phyloP scores from a whole-genome alignment of 2,329 filamentous ascomycete species.

The Fusarium guadeloupense region DNA sequence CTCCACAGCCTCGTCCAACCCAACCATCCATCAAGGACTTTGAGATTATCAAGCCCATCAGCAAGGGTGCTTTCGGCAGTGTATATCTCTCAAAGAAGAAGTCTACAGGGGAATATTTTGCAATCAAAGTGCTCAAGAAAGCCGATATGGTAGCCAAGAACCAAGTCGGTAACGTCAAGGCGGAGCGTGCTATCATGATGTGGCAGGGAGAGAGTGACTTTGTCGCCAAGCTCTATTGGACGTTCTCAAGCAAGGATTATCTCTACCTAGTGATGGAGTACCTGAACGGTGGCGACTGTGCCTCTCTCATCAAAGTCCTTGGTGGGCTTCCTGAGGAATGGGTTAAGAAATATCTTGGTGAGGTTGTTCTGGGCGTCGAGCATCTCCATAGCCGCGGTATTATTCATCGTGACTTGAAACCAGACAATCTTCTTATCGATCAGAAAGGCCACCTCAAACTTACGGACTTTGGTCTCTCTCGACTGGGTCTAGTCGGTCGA shows the following conservation, averaged over 20 bases:
- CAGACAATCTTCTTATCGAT: constrained; percentile 96
- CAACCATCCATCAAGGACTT: constrained; percentile 99
- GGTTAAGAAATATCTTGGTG: constrained; percentile 96
- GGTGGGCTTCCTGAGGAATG: constrained; percentile 94
- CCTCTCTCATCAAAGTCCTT: constrained; percentile 93
- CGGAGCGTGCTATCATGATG: constrained; percentile 99
- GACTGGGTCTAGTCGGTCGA: constrained; percentile 95
- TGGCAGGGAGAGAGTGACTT: constrained; percentile 99
- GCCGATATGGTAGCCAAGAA: constrained; percentile 99
- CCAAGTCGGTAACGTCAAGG: constrained; percentile 98
- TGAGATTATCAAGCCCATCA: constrained; percentile 99
- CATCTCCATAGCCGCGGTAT: constrained; percentile 94
- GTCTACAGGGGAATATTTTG: constrained; percentile 96
- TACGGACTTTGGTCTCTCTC: constrained; percentile 95
- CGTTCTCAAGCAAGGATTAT: constrained; percentile 98
- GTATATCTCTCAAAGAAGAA: constrained; percentile 99
- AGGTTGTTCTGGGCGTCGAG: constrained; percentile 96
- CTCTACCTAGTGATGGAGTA: constrained; percentile 99
- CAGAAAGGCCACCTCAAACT: constrained; percentile 96
- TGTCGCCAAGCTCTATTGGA: constrained; percentile 99
- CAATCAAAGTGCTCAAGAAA: constrained; percentile 98
- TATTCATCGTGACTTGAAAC: constrained; percentile 95
- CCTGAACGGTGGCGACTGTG: constrained; percentile 95
- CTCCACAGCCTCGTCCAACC: constrained; percentile 85
- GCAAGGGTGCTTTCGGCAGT: constrained; percentile 97